A percentile compares a stretch with the other conserved stretches of the same genome.
These are phyloP conservation scores for Cerrena zonata DNA, from an alignment of 1,284 basidiomycete species.

Conservation along the genomic window DNA sequence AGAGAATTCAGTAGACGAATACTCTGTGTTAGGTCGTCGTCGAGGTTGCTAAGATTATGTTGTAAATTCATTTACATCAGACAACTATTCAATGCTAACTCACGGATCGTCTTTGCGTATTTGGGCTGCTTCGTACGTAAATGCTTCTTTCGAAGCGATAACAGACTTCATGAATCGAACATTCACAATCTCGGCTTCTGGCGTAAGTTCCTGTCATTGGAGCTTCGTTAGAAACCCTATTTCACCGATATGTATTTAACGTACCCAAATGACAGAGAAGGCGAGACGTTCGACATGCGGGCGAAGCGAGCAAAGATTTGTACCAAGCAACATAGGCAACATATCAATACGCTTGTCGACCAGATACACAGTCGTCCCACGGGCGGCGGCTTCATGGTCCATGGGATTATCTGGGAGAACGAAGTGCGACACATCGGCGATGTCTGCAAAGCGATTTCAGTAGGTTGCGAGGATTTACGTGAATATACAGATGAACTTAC, in stretches of 20 bases:
- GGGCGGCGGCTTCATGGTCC: slow-evolving; percentile 91
- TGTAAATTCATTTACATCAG: slow-evolving; percentile 4
- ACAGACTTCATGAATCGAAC: slow-evolving; percentile 94
- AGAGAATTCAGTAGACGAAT: slow-evolving; percentile 88
- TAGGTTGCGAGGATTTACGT: background rate
- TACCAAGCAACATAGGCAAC: slow-evolving; percentile 90
- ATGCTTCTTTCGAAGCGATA: slow-evolving; percentile 93
- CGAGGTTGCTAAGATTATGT: slow-evolving; percentile 47
- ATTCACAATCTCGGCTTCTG: slow-evolving; percentile 83
- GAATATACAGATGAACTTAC: slow-evolving; percentile 49
- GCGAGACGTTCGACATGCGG: slow-evolving; percentile 92
- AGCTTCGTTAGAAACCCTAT: background rate
- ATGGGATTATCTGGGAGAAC: slow-evolving; percentile 92
- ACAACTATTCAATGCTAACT: slow-evolving; percentile 27
- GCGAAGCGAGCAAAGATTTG: slow-evolving; percentile 91
- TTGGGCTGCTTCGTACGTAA: slow-evolving; percentile 97
- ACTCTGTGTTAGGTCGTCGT: slow-evolving; percentile 81
- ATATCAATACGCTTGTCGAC: slow-evolving; percentile 99
- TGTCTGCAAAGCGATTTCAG: slow-evolving; percentile 53
- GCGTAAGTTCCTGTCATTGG: slow-evolving; percentile 67
- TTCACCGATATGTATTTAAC: slow-evolving; percentile 21
- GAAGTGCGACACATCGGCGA: slow-evolving; percentile 97
- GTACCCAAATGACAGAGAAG: slow-evolving; percentile 93
- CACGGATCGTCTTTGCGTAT: slow-evolving; percentile 87
- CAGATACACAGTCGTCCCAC: slow-evolving; percentile 96